These are phyloP conservation scores for Tetracentron sinense DNA, from an alignment of 164 flowering plant species.

Conservation along the genomic window DNA sequence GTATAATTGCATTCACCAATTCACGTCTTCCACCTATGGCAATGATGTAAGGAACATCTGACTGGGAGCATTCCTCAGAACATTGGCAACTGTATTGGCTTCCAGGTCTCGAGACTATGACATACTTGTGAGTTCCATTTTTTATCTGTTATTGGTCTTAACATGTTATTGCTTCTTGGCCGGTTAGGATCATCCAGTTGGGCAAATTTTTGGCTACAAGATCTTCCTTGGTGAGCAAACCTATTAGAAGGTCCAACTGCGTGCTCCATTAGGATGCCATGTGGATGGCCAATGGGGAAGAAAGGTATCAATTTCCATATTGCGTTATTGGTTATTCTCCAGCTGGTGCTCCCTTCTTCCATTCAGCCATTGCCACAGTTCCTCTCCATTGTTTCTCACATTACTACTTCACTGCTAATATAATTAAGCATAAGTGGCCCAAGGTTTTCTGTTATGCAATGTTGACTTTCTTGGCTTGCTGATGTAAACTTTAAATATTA, in stretches of 20 bases:
- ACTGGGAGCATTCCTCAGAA: slow-evolving; percentile 79
- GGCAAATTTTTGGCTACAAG: not conserved
- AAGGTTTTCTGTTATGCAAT: too few species aligned
- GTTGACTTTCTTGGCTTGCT: not conserved
- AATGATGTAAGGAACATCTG: slow-evolving; percentile 91
- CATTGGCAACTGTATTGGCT: slow-evolving; percentile 89
- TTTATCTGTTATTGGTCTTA: not conserved
- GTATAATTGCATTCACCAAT: not conserved
- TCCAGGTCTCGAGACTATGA: slow-evolving; percentile 89
- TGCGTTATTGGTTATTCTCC: not conserved
- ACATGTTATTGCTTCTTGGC: not conserved
- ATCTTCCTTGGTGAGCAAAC: too few species aligned
- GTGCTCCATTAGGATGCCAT: too few species aligned
- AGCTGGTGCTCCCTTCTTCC: not conserved
- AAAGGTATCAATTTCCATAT: not conserved
- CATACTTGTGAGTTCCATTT: slow-evolving; percentile 61
- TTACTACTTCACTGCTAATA: too few species aligned
- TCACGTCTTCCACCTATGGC: slow-evolving; percentile 13
- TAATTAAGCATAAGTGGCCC: not conserved
- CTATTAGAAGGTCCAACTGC: too few species aligned
- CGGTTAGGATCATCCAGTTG: not conserved
- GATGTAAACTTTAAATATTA: too few species aligned
- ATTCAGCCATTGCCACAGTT: not conserved
- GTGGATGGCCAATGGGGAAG: not conserved
- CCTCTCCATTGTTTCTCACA: not conserved